Conservation (phyloP, 2,329 filamentous ascomycete genomes). For the Endoconidiophora laricicola region DNA sequence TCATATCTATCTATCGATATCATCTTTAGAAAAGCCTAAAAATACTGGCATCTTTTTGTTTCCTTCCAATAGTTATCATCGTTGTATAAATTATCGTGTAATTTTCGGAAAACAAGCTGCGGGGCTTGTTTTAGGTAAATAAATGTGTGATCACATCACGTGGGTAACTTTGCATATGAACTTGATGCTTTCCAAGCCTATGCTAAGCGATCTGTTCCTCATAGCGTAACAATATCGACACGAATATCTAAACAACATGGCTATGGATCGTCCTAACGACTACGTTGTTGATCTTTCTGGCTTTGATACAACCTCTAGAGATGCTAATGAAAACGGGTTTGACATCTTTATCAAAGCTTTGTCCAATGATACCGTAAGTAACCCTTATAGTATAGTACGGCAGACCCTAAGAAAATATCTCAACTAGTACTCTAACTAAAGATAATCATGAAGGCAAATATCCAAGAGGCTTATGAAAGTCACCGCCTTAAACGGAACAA, state of each 20-base stretch:
- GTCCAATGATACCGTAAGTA: slow-evolving; percentile 45
- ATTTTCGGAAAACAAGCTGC: too few species aligned
- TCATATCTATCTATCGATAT: too few species aligned
- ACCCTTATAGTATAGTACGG: not conserved
- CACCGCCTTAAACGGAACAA: slow-evolving; percentile 62
- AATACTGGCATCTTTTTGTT: too few species aligned
- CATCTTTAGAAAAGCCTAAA: too few species aligned
- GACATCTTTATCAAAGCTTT: slow-evolving; percentile 53
- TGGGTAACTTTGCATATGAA: too few species aligned
- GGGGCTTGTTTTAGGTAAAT: too few species aligned
- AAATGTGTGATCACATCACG: too few species aligned
- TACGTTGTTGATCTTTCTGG: slow-evolving; percentile 5
- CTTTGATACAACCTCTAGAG: not conserved
- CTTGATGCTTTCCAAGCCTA: too few species aligned
- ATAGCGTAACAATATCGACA: not conserved
- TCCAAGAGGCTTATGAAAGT: slow-evolving; percentile 54
- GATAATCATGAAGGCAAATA: slow-evolving; percentile 28
- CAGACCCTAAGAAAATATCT: not conserved
- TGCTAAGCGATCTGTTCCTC: too few species aligned
- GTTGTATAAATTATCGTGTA: too few species aligned
- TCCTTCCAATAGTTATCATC: too few species aligned
- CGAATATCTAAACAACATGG: not conserved
- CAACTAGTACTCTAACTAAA: not conserved
- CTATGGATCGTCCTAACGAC: slow-evolving; percentile 6
- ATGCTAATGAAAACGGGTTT: slow-evolving; percentile 1